Percentiles rank a stretch among this genome's conserved stretches.
phyloP scores from a whole-genome alignment of 495 filamentous ascomycete species.

The Pseudomonodictys pantanalensis region DNA sequence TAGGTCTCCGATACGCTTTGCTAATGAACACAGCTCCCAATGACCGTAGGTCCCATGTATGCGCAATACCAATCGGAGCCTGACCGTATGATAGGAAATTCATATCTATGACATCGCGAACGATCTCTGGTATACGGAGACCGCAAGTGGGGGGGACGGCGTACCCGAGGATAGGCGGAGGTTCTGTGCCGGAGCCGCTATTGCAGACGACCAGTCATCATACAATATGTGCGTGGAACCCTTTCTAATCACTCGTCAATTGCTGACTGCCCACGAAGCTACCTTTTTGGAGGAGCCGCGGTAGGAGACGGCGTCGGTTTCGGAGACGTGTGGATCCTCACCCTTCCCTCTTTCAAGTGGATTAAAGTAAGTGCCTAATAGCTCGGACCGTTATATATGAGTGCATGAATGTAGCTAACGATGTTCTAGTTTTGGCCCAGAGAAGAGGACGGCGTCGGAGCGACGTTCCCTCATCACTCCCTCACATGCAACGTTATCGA shows the following conservation, averaged over 20 bases:
- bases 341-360: slow-evolving; percentile 54
- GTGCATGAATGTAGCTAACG: background rate
- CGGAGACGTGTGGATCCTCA: slow-evolving; percentile 59
- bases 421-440: slow-evolving; percentile 16
- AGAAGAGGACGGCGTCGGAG: slow-evolving; percentile 26
- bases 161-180: slow-evolving; percentile 47
- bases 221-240: slow-evolving; percentile 51
- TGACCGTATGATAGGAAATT: slow-evolving; percentile 38
- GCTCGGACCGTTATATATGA: background rate
- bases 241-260: background rate
- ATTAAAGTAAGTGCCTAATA: slow-evolving; percentile 45
- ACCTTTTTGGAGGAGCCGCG: slow-evolving; percentile 51
- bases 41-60: slow-evolving; percentile 4
- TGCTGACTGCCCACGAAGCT: slow-evolving; percentile 29
- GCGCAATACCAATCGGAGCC: slow-evolving; percentile 6
- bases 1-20: background rate
- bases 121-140: slow-evolving; percentile 53
- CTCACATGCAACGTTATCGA: slow-evolving; percentile 51
- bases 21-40: background rate
- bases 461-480: slow-evolving; percentile 46
- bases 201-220: slow-evolving; percentile 51
- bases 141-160: slow-evolving; percentile 47
- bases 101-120: slow-evolving; percentile 52
- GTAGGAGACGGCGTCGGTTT: slow-evolving; percentile 44
- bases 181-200: slow-evolving; percentile 54